These are phyloP conservation scores for Solanum microdontum DNA, from an alignment of 257 asterid species.

Conservation along the genomic window DNA sequence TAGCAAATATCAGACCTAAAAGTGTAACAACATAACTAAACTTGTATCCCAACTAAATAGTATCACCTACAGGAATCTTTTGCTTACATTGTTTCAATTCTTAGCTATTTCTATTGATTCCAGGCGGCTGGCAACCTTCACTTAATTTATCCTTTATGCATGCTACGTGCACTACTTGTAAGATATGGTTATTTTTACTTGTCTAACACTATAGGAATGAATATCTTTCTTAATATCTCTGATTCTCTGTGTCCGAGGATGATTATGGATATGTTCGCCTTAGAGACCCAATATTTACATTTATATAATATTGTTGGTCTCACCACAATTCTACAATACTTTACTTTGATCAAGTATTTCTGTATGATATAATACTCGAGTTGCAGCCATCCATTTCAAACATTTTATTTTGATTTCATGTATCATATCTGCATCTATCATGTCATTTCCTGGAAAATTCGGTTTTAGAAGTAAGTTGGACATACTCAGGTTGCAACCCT, in stretches of 20 bases:
- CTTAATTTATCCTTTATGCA: background rate
- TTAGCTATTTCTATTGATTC: background rate
- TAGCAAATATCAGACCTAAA: background rate
- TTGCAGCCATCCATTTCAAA: background rate
- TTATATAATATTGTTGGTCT: background rate
- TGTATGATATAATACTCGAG: background rate
- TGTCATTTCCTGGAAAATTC: background rate
- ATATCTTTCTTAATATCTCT: background rate
- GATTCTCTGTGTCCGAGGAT: background rate
- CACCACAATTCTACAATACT: background rate
- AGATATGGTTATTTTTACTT: background rate
- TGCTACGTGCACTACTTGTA: background rate
- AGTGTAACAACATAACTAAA: background rate
- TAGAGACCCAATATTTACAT: background rate
- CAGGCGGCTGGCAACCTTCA: background rate
- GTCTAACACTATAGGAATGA: background rate
- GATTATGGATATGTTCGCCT: background rate
- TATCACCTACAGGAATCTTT: background rate
- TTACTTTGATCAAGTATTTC: background rate
- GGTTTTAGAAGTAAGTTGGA: background rate
- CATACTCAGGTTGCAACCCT: background rate
- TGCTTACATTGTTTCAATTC: background rate
- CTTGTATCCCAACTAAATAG: background rate
- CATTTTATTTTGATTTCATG: background rate
- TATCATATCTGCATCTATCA: background rate